A percentile compares a stretch with the other conserved stretches of the same genome.
Conservation (phyloP, 1,139 yeast species). For the Kluyveromyces sp. region DNA sequence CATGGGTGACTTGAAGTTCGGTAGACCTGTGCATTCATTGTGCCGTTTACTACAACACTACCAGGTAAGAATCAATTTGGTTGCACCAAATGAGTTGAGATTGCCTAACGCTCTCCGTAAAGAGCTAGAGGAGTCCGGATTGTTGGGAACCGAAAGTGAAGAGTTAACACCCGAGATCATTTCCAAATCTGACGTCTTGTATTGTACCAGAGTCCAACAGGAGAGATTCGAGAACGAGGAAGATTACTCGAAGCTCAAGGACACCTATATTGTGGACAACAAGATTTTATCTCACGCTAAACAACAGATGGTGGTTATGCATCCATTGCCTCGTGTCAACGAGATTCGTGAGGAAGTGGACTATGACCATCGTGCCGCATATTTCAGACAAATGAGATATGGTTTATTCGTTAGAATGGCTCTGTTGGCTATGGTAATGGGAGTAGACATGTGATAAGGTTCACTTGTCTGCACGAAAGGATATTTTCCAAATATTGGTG, state of each 20-base stretch:
- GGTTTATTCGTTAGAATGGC: constrained; percentile 99
- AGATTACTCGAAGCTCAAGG: constrained; percentile 84
- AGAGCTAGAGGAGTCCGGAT: constrained; percentile 56
- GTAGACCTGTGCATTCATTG: constrained; percentile 97
- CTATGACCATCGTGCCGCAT: constrained; percentile 98
- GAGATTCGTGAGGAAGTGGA: constrained; percentile 98
- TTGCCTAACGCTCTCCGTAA: constrained; percentile 69
- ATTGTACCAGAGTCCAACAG: constrained; percentile 97
- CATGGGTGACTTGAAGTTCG: constrained; percentile 97
- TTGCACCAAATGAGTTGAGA: constrained; percentile 80
- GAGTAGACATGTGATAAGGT: constrained; percentile 46
- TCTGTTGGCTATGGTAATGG: constrained; percentile 92
- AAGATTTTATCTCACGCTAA: constrained; percentile 85
- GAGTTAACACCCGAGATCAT: constrained; percentile 76
- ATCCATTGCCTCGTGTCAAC: constrained; percentile 94
- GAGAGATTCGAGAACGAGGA: constrained; percentile 78
- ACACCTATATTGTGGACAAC: constrained; percentile 88
- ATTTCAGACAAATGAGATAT: constrained; percentile 98
- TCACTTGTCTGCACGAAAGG: not conserved
- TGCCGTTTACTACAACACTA: constrained; percentile 86
- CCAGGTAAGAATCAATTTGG: constrained; percentile 88
- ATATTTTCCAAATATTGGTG: not conserved
- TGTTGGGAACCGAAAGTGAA: constrained; percentile 67
- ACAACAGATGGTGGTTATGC: constrained; percentile 98
- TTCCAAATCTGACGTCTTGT: constrained; percentile 85